Evolutionary conservation across 2,329 filamentous ascomycete genomes (phyloP).

Genomic region (Phyllosticta citrichinensis): DNA sequence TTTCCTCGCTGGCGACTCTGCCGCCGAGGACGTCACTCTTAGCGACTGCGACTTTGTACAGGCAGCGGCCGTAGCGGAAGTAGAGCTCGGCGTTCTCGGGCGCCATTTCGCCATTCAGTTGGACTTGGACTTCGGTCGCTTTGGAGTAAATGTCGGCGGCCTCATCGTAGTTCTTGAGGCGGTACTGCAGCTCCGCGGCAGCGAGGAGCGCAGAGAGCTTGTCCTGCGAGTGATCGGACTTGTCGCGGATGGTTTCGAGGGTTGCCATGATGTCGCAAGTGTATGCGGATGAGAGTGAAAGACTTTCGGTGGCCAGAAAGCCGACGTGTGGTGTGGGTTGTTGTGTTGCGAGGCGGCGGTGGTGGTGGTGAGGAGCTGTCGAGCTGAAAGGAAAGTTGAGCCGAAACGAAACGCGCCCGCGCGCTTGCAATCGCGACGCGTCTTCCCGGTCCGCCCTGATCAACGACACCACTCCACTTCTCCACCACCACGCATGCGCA

Average conservation of each 20-base stretch:
- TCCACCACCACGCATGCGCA: neutral
- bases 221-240: constrained; percentile 40
- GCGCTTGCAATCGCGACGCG: constrained; percentile 5
- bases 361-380: neutral
- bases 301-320: neutral
- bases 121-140: constrained; percentile 74
- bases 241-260: constrained; percentile 14
- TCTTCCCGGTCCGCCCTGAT: neutral
- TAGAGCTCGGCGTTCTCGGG: constrained; percentile 87
- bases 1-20: constrained; percentile 54
- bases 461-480: neutral
- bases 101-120: constrained; percentile 84
- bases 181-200: constrained; percentile 75
- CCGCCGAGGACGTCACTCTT: constrained; percentile 92
- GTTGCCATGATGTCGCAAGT: neutral
- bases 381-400: neutral
- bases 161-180: constrained; percentile 76
- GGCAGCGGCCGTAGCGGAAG: constrained; percentile 84
- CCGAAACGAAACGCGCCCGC: neutral
- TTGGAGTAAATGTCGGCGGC: constrained; percentile 78
- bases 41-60: constrained; percentile 88
- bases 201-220: constrained; percentile 69
- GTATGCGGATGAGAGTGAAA: neutral
- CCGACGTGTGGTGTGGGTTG: neutral
- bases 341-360: neutral